phyloP scores from a whole-genome alignment of 306 rosid species.

The Lablab purpureus region DNA sequence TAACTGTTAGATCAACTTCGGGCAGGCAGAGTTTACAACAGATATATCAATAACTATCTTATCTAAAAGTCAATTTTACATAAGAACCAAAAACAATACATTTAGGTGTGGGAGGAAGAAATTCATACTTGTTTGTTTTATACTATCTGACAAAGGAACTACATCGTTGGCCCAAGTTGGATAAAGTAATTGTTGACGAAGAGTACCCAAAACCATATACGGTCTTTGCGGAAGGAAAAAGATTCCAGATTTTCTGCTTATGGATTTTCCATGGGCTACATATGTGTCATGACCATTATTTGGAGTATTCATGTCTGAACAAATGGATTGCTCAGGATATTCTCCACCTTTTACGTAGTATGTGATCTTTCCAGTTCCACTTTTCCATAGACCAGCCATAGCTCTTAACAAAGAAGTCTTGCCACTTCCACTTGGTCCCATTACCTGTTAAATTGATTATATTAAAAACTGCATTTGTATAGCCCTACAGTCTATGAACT shows the following conservation, averaged over 20 bases:
- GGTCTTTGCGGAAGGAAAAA: conserved; percentile 99
- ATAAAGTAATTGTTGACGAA: conserved; percentile 91
- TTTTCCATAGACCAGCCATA: conserved; percentile 94
- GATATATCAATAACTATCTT: neutral
- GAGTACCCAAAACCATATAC: conserved; percentile 95
- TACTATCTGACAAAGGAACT: conserved; percentile 51
- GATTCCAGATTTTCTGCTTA: conserved; percentile 60
- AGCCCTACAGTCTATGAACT: conserved; percentile 18
- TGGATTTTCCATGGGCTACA: conserved; percentile 50
- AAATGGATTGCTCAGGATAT: conserved; percentile 47
- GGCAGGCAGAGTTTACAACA: neutral
- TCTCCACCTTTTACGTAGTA: conserved; percentile 67
- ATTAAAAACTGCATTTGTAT: conserved; percentile 33
- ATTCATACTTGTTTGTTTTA: conserved; percentile 57
- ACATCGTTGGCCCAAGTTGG: conserved; percentile 83
- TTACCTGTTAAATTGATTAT: conserved; percentile 62
- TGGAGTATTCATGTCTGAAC: conserved; percentile 51
- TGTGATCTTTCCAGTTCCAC: conserved; percentile 79
- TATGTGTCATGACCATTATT: conserved; percentile 40
- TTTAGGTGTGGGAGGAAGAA: conserved; percentile 31
- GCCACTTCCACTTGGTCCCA: conserved; percentile 94
- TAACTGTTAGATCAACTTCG: neutral
- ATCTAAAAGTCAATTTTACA: neutral
- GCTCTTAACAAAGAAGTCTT: conserved; percentile 93
- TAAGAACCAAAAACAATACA: neutral